Evolutionary conservation across 148 eudicot species (phyloP), one percentile per base, ranked within the genome.

Genomic region (Chenopodium quinoa): DNA sequence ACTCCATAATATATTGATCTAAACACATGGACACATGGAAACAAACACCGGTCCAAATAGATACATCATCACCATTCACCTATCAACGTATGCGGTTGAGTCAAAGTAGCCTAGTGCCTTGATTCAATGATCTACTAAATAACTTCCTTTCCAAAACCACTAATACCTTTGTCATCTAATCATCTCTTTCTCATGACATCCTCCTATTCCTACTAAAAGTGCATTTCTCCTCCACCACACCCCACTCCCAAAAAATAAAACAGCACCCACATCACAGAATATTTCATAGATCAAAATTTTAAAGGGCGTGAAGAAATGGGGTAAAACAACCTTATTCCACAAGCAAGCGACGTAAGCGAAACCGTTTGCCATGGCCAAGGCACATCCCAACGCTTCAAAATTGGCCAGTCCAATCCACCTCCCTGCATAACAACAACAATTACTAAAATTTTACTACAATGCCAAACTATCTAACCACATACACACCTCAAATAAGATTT

Each of bases 331-430:
- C 99, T 92, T 82, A 94, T 52, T 85, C 97, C 99, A 92, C 99
- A 96, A 78, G 99, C 99, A 34, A 96, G 91, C 10, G 98, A 91
- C 10, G 97, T 89, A 73, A 96, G 86, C 46, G 95, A 90, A 82
- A 94, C 84, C 9, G 99, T 96, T 83, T 96, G 95, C 99, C 99
- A 94, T 70, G 96, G 91, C 99, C 99, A 96, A 50, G 99, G 99
- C 75, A 96, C 98, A 81, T 96, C 89, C 98, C 98, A 96, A 3
- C 95, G 90, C 88, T 85, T 86, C 74, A 96, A 83, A 34, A 96
- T 90, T 25, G 88, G 94, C 97, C 97, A 92, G 22, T 71, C 56
- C 54, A 77, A 4, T 52, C 73, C 83, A 80, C 70, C 64, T 71
- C 44, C 86, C 83, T 80, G 70, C 58, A 71, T 76, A 80, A 27